Evolutionary conservation across 176 grass and related monocot genomes (phyloP), one percentile per base, ranked within the genome.

Genomic region (Alloteropsis semialata): DNA sequence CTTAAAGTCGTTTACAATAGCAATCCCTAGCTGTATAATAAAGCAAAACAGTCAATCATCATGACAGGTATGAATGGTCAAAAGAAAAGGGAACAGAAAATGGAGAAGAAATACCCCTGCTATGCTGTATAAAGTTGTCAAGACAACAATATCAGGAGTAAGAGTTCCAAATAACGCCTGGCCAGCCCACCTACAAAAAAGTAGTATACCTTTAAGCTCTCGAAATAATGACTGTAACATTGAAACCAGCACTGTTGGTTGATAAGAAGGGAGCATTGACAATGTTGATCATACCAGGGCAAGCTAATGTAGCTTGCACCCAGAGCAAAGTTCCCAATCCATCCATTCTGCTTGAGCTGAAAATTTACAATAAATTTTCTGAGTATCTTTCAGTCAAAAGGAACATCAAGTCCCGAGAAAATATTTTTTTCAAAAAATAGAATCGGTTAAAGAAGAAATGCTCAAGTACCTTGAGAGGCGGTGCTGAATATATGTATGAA

Each of bases 401-500:
- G 16, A 21, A 51, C 59, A 37, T 59, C 22, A 21, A 41, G 18
- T 57, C 34, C 38, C 29, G 48, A 82, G 29, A 86, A 84, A 86
- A 34, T 82, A 37, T 75, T n/a, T 75, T n/a, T 39, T 67, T 39
- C 2, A 45, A 25, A 83, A 16, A 53, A 28, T 3, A 38, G 55
- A 39, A 72, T 48, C n/a, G 17, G 38, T 33, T 32, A 74, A 65
- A 69, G 59, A 48, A 81, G 36, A 39, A 86, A 70, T 19, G 79
- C 42, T 72, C 49, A 69, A 84, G 24, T 90, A 97, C 92, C 92
- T 97, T 98, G 25, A 98, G 91, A 51, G 96, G 96, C 71, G 96
- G 96, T 58, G 96, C 96, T 81, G 96, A 98, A 85, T 98, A 98
- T 82, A 98, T 95, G 88, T 98, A 98, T 78, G 96, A 98, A 82